Evolutionary conservation across 2,329 filamentous ascomycete species (phyloP).

Genomic region (Hypoxylon sp.): DNA sequence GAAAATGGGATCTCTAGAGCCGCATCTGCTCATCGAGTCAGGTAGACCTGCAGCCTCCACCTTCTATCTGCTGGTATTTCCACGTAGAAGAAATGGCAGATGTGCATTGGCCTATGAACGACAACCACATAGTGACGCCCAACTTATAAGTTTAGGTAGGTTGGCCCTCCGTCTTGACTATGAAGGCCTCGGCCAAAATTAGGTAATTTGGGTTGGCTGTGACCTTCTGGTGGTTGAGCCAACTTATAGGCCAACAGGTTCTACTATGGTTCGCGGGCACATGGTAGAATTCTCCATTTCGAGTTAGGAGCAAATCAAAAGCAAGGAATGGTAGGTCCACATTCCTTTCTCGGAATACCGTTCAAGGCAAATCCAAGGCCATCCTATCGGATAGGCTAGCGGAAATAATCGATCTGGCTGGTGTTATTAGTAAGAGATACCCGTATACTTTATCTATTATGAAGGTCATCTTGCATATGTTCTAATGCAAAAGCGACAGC

Average conservation of each 20-base stretch:
- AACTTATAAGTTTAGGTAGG: background rate
- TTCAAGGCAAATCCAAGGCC: constrained; percentile 1
- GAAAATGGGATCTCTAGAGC: constrained; percentile 11
- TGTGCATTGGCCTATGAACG: constrained; percentile 9
- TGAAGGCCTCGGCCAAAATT: background rate
- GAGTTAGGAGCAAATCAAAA: constrained; percentile 28
- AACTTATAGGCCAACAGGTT: constrained; percentile 3
- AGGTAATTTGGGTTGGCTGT: background rate
- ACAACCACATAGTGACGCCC: constrained; percentile 19
- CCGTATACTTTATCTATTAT: background rate
- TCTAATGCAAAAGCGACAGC: background rate
- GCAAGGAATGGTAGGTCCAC: constrained; percentile 28
- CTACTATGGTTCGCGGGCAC: constrained; percentile 3
- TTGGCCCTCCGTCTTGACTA: background rate
- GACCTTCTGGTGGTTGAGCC: constrained; percentile 6
- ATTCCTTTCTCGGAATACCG: constrained; percentile 36
- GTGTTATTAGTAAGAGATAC: background rate
- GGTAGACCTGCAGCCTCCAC: background rate
- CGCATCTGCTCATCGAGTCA: background rate
- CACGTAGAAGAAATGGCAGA: constrained; percentile 14
- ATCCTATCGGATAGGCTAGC: constrained; percentile 14
- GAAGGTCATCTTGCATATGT: constrained; percentile 10
- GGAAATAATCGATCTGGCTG: background rate
- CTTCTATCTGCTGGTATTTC: background rate
- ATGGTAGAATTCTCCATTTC: background rate